Evolutionary conservation across 139 green algal species (phyloP).

Genomic region (Pleodorina starrii): DNA sequence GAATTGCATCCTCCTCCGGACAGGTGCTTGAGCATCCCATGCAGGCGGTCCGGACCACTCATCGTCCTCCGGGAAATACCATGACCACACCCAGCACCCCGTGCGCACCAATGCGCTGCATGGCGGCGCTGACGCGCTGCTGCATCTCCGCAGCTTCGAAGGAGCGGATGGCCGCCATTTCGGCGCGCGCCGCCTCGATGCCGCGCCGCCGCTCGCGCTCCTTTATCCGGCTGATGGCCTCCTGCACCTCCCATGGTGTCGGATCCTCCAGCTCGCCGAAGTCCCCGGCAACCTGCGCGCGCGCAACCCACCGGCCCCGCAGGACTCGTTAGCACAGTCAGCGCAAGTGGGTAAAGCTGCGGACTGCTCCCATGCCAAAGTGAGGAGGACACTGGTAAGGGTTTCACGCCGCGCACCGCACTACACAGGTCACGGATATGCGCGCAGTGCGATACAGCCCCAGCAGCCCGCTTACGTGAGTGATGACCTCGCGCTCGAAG

Average conservation of each 20-base stretch:
- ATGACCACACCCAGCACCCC: neutral
- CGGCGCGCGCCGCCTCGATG: slow-evolving; percentile 60
- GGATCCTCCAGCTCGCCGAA: slow-evolving; percentile 77
- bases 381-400: too few relatives aligned
- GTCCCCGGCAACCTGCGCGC: slow-evolving; percentile 52
- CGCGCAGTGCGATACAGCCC: too few relatives aligned
- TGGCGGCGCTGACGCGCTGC: slow-evolving; percentile 65
- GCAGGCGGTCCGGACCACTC: too few relatives aligned
- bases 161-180: slow-evolving; percentile 60
- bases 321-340: too few relatives aligned
- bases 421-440: too few relatives aligned
- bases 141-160: slow-evolving; percentile 73
- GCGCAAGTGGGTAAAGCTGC: too few relatives aligned
- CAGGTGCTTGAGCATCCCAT: too few relatives aligned
- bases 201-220: slow-evolving; percentile 64
- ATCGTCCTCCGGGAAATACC: neutral
- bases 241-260: slow-evolving; percentile 77
- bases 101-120: slow-evolving; percentile 64
- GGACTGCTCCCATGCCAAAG: too few relatives aligned
- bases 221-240: slow-evolving; percentile 67
- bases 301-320: too few relatives aligned
- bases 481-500: slow-evolving; percentile 59
- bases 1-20: too few relatives aligned
- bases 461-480: slow-evolving; percentile 35
- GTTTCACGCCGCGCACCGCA: too few relatives aligned